Evolutionary conservation across 495 filamentous ascomycete genomes (phyloP).

Genomic region (Penicillium canariense): DNA sequence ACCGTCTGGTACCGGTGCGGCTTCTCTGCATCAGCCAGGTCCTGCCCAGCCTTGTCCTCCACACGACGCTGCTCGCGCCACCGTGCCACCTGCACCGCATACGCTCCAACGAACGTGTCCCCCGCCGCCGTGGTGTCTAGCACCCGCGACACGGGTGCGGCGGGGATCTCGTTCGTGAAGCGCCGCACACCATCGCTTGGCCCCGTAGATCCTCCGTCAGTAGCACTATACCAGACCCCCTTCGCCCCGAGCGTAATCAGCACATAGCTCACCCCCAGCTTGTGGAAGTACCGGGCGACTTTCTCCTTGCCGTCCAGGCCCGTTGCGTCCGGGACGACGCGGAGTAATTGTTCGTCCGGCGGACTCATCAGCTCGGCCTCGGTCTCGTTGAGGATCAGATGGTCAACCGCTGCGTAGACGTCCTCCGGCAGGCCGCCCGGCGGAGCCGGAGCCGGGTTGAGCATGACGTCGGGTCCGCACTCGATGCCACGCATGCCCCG

Average conservation of each 20-base stretch:
- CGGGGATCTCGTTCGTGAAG: conserved; percentile 44
- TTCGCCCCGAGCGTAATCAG: conserved; percentile 80
- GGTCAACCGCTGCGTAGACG: conserved; percentile 67
- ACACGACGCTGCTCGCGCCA: conserved; percentile 38
- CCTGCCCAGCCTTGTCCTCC: conserved; percentile 34
- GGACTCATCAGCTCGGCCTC: conserved; percentile 73
- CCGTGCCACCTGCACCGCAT: conserved; percentile 64
- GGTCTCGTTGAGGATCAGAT: conserved; percentile 87
- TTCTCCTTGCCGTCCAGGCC: conserved; percentile 48
- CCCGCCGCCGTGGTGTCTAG: conserved; percentile 94
- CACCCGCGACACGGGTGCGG: conserved; percentile 62
- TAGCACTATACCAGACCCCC: conserved; percentile 62
- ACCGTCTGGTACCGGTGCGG: conserved; percentile 43
- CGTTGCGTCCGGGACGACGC: conserved; percentile 36
- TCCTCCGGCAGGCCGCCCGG: conserved; percentile 58
- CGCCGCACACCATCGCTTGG: conserved; percentile 32
- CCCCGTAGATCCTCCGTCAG: conserved; percentile 39
- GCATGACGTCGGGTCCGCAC: conserved; percentile 54
- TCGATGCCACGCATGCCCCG: conserved; percentile 47
- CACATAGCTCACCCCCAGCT: conserved; percentile 67
- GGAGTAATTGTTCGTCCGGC: conserved; percentile 33
- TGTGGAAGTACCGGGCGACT: conserved; percentile 59
- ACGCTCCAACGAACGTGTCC: conserved; percentile 89
- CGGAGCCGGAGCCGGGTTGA: conserved; percentile 85
- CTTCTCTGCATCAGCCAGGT: conserved; percentile 42